Conservation (phyloP, 768 basidiomycete genomes). For the Dentipellis sp. region DNA sequence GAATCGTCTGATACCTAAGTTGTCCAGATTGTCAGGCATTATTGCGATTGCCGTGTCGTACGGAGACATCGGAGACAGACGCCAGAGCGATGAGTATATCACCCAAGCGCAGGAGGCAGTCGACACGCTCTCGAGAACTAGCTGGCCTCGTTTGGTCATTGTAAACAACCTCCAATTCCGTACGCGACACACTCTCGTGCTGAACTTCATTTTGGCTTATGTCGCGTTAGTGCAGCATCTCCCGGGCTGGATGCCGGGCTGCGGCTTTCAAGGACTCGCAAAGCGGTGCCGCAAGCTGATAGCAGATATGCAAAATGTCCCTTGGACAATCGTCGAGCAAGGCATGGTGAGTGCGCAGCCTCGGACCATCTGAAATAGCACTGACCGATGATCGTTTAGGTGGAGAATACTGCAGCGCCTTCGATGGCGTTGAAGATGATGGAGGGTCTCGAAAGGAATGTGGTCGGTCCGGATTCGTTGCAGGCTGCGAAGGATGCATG, state of each 20-base stretch:
- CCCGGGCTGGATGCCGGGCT: neutral
- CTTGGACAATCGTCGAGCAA: neutral
- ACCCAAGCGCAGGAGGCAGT: neutral
- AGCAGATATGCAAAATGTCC: neutral
- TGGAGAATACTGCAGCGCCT: neutral
- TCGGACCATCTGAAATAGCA: neutral
- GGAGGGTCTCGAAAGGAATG: neutral
- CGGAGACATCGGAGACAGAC: neutral
- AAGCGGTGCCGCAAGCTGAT: neutral
- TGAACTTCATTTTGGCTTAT: neutral
- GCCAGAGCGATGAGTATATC: neutral
- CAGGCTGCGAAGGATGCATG: neutral
- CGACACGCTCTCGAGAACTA: neutral
- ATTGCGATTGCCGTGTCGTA: neutral
- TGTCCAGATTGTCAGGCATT: neutral
- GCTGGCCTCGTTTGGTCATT: neutral
- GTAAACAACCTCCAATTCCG: neutral
- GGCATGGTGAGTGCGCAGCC: neutral
- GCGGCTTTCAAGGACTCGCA: neutral
- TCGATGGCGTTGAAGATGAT: neutral
- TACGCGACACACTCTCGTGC: neutral
- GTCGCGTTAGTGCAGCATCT: neutral
- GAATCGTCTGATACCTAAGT: neutral
- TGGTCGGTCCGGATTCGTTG: neutral
- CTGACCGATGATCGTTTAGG: neutral